Percentiles rank a stretch among this genome's conserved stretches.
Evolutionary conservation across 2,329 filamentous ascomycete species (phyloP).

Genomic region (Aspergillus proliferans): DNA sequence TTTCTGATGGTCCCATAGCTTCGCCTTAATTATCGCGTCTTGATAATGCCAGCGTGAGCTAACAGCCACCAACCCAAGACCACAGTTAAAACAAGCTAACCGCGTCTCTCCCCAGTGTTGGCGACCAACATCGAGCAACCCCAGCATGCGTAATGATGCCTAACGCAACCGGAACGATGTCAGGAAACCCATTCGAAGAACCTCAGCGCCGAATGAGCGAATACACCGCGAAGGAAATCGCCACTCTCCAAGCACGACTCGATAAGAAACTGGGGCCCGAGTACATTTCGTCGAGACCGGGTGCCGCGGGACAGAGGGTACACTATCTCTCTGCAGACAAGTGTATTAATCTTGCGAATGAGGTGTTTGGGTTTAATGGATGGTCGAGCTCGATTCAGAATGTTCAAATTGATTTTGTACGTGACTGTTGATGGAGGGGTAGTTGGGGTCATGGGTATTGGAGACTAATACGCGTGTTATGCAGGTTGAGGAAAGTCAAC

Average conservation of each 20-base stretch:
- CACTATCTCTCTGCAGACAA: slow-evolving; percentile 97
- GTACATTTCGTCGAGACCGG: slow-evolving; percentile 81
- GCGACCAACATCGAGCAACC: slow-evolving; percentile 57
- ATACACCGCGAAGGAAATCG: slow-evolving; percentile 86
- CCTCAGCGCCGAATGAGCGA: slow-evolving; percentile 60
- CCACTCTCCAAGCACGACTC: slow-evolving; percentile 75
- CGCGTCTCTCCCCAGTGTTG: slow-evolving; percentile 47
- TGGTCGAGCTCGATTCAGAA: slow-evolving; percentile 97
- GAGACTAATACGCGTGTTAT: not conserved
- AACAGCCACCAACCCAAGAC: not conserved
- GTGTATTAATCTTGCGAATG: slow-evolving; percentile 88
- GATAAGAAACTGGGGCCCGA: slow-evolving; percentile 94
- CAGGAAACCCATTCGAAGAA: slow-evolving; percentile 75
- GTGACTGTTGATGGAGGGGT: slow-evolving; percentile 14
- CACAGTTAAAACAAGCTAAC: slow-evolving; percentile 14
- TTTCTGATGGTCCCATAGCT: not conserved
- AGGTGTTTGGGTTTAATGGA: slow-evolving; percentile 94
- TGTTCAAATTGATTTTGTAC: slow-evolving; percentile 84
- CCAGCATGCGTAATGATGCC: slow-evolving; percentile 38
- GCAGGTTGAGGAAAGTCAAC: slow-evolving; percentile 70
- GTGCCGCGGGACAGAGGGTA: slow-evolving; percentile 76
- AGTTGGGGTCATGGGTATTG: not conserved
- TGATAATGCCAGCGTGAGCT: slow-evolving; percentile 45
- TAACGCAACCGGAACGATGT: slow-evolving; percentile 26
- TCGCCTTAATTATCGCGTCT: too few relatives aligned